Evolutionary conservation across 441 rosid genomes (phyloP).

Genomic region (Populus tomentosa): DNA sequence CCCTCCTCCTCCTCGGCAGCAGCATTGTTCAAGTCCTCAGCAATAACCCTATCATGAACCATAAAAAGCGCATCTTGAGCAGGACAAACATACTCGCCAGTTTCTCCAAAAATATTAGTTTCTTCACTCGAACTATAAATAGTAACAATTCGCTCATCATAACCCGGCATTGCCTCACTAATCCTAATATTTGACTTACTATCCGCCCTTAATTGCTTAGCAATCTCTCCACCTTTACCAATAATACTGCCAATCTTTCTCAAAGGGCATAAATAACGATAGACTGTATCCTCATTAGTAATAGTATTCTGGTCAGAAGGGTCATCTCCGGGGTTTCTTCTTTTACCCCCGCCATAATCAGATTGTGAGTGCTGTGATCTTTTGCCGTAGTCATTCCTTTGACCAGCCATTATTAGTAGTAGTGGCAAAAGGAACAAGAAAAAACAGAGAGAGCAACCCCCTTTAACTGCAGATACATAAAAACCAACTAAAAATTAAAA

Average conservation of each 20-base stretch:
- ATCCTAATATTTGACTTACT: constrained; percentile 84
- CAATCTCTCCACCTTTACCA: constrained; percentile 94
- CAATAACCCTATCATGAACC: constrained; percentile 80
- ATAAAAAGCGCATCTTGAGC: constrained; percentile 91
- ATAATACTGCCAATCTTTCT: constrained; percentile 95
- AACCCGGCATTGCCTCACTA: constrained; percentile 73
- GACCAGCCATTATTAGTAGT: constrained; percentile 52
- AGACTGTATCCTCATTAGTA: constrained; percentile 75
- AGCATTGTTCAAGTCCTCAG: constrained; percentile 48
- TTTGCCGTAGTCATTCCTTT: constrained; percentile 85
- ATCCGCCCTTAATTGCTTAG: constrained; percentile 75
- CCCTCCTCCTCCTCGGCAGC: constrained; percentile 23
- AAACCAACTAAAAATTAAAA: background rate
- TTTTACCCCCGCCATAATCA: constrained; percentile 66
- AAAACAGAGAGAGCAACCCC: background rate
- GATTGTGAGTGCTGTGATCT: constrained; percentile 61
- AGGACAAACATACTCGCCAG: constrained; percentile 58
- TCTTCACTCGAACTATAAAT: constrained; percentile 80
- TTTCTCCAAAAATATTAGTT: constrained; percentile 61
- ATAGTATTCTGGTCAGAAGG: constrained; percentile 46
- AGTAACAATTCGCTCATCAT: constrained; percentile 89
- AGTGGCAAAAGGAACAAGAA: background rate
- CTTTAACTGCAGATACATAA: background rate
- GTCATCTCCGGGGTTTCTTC: constrained; percentile 67
- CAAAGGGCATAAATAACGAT: constrained; percentile 82